phyloP scores from a whole-genome alignment of 352 stramenopile genomes.

The Phytopythium ostracodes region DNA sequence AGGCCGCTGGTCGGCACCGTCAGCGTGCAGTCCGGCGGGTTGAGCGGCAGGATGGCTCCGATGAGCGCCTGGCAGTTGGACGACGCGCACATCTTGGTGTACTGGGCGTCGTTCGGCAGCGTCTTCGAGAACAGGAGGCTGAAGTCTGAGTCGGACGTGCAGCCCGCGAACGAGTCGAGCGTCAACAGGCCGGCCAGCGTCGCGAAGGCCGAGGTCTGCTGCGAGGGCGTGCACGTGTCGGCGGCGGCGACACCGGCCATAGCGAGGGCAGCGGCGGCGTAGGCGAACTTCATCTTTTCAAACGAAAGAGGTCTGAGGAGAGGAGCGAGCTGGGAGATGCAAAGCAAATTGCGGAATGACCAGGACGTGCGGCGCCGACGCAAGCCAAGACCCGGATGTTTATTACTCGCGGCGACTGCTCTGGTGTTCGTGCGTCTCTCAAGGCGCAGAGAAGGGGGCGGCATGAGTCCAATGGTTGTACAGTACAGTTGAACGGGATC shows the following conservation, averaged over 20 bases:
- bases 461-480: neutral
- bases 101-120: constrained; percentile 7
- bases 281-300: neutral
- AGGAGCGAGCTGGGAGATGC: neutral
- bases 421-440: neutral
- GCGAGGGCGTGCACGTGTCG: neutral
- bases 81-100: constrained; percentile 13
- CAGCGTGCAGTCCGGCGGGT: constrained; percentile 10
- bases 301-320: neutral
- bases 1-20: constrained; percentile 7
- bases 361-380: neutral
- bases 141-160: constrained; percentile 9
- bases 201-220: constrained; percentile 5
- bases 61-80: constrained; percentile 8
- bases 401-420: neutral
- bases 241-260: neutral
- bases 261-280: neutral
- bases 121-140: constrained; percentile 7
- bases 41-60: constrained; percentile 4
- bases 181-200: neutral
- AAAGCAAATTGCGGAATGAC: neutral
- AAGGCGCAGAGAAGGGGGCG: neutral
- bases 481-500: neutral
- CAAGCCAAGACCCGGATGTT: neutral
- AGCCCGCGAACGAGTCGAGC: neutral